Evolutionary conservation across 441 rosid genomes (phyloP), one percentile per base, ranked within the genome.

Genomic region (Populus hybrid): DNA sequence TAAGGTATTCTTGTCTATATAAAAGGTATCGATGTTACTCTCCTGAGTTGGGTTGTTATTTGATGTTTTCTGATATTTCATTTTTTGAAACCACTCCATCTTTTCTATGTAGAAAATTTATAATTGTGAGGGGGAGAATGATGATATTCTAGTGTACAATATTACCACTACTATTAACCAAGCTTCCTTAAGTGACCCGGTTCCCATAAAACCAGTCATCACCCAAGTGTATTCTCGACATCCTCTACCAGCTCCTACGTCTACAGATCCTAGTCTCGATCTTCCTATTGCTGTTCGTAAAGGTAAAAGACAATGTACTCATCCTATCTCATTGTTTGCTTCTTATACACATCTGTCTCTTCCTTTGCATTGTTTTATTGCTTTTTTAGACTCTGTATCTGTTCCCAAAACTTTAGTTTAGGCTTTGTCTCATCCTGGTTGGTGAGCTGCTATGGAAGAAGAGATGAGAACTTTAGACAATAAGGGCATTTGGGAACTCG

Each of bases 1-100:
- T 76, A 0, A 75, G 71, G 0, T 73, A 80, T 32, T 69, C 75
- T 26, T 67, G 5, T 36, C 11, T 69, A 5, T 14, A 77, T 32
- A 77, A 77, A n/a, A 32, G 75, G 14, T 26, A 26, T 9, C 26
- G 8, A 1, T 77, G 35, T 34, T 81, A 66, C 5, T 67, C 59
- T 72, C 71, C 67, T 12, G 8, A 2, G 5, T 28, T 59, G 0
- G 1, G 28, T 21, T 1, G n/a, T 2, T 76, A 26, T 42, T 23
- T 35, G 3, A 14, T 73, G 2, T 73, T 46, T n/a, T 2, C 1
- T n/a, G 36, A 76, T 68, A 53, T 72, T 24, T n/a, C 19, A 2
- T 30, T 74, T 26, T n/a, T 7, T 4, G 7, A 30, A 11, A 10
- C 34, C 3, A 8, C 34, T 18, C 23, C 23, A 10, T 32, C 36